Conservation (phyloP, 495 filamentous ascomycete genomes). For the Pyrenopolyporus hunteri region DNA sequence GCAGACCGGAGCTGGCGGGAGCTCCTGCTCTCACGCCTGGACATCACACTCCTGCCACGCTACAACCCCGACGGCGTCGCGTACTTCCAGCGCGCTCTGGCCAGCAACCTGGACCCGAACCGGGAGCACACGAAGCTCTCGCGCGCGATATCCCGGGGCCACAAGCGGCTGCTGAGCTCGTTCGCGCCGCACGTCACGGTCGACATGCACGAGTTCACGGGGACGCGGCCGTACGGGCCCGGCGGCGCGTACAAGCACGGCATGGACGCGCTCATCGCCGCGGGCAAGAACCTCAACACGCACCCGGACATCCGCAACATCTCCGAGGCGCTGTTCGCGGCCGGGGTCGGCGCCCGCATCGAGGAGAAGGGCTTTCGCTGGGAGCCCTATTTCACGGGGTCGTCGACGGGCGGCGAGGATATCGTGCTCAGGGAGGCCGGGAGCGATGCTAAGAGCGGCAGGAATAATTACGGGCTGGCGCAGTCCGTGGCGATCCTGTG, state of each 20-base stretch:
- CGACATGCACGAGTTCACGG: slow-evolving; percentile 46
- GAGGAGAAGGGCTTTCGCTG: slow-evolving; percentile 36
- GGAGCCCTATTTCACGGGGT: slow-evolving; percentile 45
- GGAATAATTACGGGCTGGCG: slow-evolving; percentile 42
- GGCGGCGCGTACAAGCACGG: slow-evolving; percentile 39
- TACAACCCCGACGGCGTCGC: slow-evolving; percentile 42
- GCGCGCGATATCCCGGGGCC: slow-evolving; percentile 40
- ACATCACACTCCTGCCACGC: slow-evolving; percentile 38
- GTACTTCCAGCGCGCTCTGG: slow-evolving; percentile 44
- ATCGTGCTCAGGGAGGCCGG: slow-evolving; percentile 42
- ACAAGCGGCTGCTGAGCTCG: slow-evolving; percentile 40
- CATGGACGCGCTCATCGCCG: slow-evolving; percentile 43
- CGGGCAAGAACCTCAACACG: slow-evolving; percentile 47
- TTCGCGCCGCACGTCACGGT: slow-evolving; percentile 43
- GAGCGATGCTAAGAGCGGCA: slow-evolving; percentile 42
- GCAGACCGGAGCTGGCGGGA: slow-evolving; percentile 24
- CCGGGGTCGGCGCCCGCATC: slow-evolving; percentile 28
- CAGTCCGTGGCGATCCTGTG: slow-evolving; percentile 41
- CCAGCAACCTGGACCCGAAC: slow-evolving; percentile 46
- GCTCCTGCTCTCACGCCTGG: slow-evolving; percentile 26
- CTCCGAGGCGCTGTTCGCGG: slow-evolving; percentile 41
- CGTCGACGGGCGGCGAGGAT: background rate
- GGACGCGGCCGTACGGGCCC: slow-evolving; percentile 13
- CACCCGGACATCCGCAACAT: slow-evolving; percentile 42
- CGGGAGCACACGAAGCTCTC: slow-evolving; percentile 44